Percentiles rank a stretch among this genome's conserved stretches.
Conservation (phyloP, 805 yeast species). For the Groenewaldozyma salmanticensis region DNA sequence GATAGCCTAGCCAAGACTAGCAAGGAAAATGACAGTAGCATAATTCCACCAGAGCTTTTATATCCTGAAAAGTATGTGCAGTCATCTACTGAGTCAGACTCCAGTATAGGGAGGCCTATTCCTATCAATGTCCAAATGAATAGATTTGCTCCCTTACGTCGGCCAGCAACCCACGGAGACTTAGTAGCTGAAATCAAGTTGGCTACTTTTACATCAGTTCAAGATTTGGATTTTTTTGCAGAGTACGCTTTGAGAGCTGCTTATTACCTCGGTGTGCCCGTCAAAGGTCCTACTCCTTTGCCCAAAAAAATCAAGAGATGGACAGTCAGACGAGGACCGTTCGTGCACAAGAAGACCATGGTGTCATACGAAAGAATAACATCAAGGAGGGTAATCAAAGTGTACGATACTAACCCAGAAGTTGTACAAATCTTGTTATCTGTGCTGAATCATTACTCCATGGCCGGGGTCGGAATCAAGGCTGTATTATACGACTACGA, state of each 20-base stretch:
- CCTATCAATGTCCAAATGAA: slow-evolving; percentile 82
- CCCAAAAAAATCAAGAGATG: slow-evolving; percentile 73
- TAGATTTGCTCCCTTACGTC: slow-evolving; percentile 69
- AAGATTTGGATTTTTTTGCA: slow-evolving; percentile 61
- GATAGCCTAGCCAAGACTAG: too few relatives aligned
- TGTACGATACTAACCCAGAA: slow-evolving; percentile 81
- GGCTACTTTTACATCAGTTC: slow-evolving; percentile 48
- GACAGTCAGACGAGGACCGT: slow-evolving; percentile 90
- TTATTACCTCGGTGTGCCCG: slow-evolving; percentile 80
- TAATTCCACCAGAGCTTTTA: slow-evolving; percentile 8
- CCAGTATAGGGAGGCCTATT: slow-evolving; percentile 41
- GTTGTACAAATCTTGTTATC: slow-evolving; percentile 75
- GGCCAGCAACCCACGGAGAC: slow-evolving; percentile 59
- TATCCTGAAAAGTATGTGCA: slow-evolving; percentile 16
- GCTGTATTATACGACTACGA: slow-evolving; percentile 55
- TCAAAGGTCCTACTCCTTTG: slow-evolving; percentile 58
- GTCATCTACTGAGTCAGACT: slow-evolving; percentile 11
- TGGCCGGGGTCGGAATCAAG: slow-evolving; percentile 75
- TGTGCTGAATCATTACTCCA: slow-evolving; percentile 63
- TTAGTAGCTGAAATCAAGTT: slow-evolving; percentile 64
- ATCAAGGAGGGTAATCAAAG: slow-evolving; percentile 58
- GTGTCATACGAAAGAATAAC: slow-evolving; percentile 90
- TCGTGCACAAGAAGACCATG: slow-evolving; percentile 87
- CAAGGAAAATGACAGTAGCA: too few relatives aligned
- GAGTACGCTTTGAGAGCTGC: slow-evolving; percentile 90